Conservation (phyloP, 768 basidiomycete species). For the Terana coerulea region DNA sequence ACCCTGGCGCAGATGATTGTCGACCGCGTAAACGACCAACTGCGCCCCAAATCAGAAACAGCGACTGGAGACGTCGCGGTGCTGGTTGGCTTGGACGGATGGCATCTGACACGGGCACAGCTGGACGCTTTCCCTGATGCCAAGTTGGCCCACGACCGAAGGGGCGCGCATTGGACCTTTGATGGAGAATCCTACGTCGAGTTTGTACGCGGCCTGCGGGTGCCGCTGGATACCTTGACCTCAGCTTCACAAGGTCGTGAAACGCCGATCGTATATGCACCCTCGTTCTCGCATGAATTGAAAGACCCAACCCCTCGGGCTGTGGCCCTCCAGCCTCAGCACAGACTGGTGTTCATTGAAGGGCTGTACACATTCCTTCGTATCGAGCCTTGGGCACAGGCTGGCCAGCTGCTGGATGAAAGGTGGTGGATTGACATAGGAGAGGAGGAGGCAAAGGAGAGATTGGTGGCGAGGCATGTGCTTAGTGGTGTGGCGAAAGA, state of each 20-base stretch:
- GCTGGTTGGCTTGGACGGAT: conserved; percentile 84
- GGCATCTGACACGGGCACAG: conserved; percentile 81
- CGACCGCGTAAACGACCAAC: conserved; percentile 45
- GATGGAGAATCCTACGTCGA: conserved; percentile 66
- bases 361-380: conserved; percentile 84
- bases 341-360: conserved; percentile 84
- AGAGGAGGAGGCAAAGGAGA: conserved; percentile 45
- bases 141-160: conserved; percentile 67
- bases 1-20: conserved; percentile 63
- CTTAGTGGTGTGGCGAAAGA: conserved; percentile 68
- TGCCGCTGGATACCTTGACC: conserved; percentile 19
- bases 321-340: conserved; percentile 51
- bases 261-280: conserved; percentile 49
- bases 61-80: conserved; percentile 37
- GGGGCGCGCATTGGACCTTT: conserved; percentile 95
- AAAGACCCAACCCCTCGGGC: conserved; percentile 78
- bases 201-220: conserved; percentile 59
- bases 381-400: conserved; percentile 69
- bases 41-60: conserved; percentile 19
- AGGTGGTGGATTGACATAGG: conserved; percentile 71
- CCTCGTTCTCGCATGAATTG: conserved; percentile 81
- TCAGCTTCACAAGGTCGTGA: neutral
- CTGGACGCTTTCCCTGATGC: conserved; percentile 78
- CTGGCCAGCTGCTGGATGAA: conserved; percentile 66
- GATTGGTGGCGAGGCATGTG: conserved; percentile 74